These are phyloP conservation scores for Boletus subparvulus DNA, from an alignment of 768 basidiomycete genomes.

Conservation along the genomic window DNA sequence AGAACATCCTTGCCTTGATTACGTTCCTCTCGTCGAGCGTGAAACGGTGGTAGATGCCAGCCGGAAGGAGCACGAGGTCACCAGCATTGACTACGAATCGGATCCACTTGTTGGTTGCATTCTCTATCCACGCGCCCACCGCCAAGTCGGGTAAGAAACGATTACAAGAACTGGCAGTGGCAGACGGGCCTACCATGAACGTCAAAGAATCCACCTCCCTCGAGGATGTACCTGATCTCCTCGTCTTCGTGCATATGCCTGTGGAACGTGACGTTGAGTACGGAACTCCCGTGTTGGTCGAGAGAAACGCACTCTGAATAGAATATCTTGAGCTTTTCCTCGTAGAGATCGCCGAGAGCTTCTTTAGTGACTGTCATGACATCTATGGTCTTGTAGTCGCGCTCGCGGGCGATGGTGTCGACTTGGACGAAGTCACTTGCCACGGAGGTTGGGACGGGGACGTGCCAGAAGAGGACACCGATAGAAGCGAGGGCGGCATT, in stretches of 20 bases:
- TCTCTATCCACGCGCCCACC: slow-evolving; percentile 45
- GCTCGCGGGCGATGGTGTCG: slow-evolving; percentile 61
- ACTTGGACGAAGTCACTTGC: slow-evolving; percentile 46
- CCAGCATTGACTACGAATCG: slow-evolving; percentile 72
- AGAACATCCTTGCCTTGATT: slow-evolving; percentile 77
- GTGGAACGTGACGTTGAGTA: not conserved
- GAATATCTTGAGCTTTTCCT: slow-evolving; percentile 77
- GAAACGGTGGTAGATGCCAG: slow-evolving; percentile 93
- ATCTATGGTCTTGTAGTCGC: slow-evolving; percentile 83
- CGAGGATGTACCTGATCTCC: slow-evolving; percentile 86
- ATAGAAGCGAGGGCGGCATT: slow-evolving; percentile 49
- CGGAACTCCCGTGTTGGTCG: no score
- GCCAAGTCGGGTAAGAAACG: not conserved
- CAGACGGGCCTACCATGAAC: slow-evolving; percentile 60
- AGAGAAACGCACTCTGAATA: slow-evolving; percentile 63
- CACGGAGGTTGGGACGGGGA: slow-evolving; percentile 51
- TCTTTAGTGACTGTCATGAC: slow-evolving; percentile 73
- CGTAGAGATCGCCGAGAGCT: slow-evolving; percentile 80
- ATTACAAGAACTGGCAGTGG: no score
- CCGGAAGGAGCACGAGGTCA: slow-evolving; percentile 83
- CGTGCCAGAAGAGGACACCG: slow-evolving; percentile 65
- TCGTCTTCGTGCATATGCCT: slow-evolving; percentile 96
- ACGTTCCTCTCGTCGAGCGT: slow-evolving; percentile 75
- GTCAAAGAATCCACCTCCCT: slow-evolving; percentile 89
- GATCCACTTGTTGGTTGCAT: slow-evolving; percentile 73